A percentile compares a stretch with the other conserved stretches of the same genome.
Evolutionary conservation across 2,329 filamentous ascomycete genomes (phyloP).

Genomic region (Aspergillus latus): DNA sequence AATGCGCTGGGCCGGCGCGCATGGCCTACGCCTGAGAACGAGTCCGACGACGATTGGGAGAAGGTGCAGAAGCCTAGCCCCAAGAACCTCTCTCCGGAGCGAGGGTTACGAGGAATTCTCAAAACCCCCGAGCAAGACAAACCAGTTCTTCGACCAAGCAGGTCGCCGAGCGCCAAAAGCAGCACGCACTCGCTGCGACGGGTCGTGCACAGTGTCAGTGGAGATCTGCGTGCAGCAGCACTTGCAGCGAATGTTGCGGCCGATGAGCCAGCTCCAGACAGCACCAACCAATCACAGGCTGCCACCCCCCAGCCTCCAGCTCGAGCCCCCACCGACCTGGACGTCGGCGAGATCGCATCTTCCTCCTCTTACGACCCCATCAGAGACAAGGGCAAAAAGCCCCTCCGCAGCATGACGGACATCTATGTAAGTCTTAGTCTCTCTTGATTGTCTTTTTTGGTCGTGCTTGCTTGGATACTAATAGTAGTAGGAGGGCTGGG

Average conservation of each 20-base stretch:
- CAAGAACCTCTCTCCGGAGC: constrained; percentile 2
- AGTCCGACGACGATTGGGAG: constrained; percentile 20
- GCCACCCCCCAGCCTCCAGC: constrained; percentile 32
- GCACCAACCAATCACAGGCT: constrained; percentile 22
- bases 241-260: constrained; percentile 58
- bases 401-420: constrained; percentile 83
- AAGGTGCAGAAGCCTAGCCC: constrained; percentile 31
- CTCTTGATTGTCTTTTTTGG: constrained; percentile 13
- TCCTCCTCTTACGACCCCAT: constrained; percentile 68
- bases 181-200: constrained; percentile 59
- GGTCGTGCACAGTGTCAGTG: constrained; percentile 66
- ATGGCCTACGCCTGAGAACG: constrained; percentile 32
- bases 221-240: constrained; percentile 48
- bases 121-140: constrained; percentile 34
- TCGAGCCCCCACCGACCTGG: constrained; percentile 26
- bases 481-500: constrained; percentile 76
- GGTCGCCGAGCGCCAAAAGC: constrained; percentile 34
- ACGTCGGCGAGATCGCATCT: constrained; percentile 43
- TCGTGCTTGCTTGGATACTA: constrained; percentile 19
- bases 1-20: constrained; percentile 32
- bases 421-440: constrained; percentile 73
- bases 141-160: constrained; percentile 43
- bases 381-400: constrained; percentile 83
- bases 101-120: constrained; percentile 37
- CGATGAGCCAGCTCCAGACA: constrained; percentile 54